These are phyloP conservation scores for Limonium bicolor DNA, from an alignment of 148 eudicot species.

Conservation along the genomic window DNA sequence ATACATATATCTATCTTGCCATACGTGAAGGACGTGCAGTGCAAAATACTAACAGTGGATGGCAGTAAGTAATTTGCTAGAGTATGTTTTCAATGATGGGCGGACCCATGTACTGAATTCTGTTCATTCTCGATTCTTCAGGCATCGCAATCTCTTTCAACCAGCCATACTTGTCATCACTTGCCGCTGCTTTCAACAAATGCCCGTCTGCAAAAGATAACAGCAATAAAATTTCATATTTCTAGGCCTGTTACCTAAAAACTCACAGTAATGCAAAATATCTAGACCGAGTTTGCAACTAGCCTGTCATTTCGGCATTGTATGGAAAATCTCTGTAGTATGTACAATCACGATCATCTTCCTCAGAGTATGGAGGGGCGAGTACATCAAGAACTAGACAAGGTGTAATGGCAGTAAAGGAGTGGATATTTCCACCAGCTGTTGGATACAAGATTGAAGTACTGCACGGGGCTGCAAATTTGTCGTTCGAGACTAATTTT, in stretches of 20 bases:
- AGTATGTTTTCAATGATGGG: slow-evolving; percentile 20
- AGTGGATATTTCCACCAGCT: slow-evolving; percentile 82
- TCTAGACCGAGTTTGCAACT: too few relatives aligned
- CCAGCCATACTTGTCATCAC: slow-evolving; percentile 33
- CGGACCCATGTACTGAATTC: slow-evolving; percentile 54
- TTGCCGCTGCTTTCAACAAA: too few relatives aligned
- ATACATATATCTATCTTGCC: too few relatives aligned
- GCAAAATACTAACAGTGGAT: too few relatives aligned
- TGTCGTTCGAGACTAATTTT: slow-evolving; percentile 24
- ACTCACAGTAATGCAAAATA: too few relatives aligned
- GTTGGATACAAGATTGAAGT: slow-evolving; percentile 73
- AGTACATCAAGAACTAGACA: slow-evolving; percentile 77
- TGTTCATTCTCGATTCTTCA: slow-evolving; percentile 43
- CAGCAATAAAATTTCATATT: too few relatives aligned
- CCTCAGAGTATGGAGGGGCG: slow-evolving; percentile 80
- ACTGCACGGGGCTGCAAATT: slow-evolving; percentile 52
- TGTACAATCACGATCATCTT: slow-evolving; percentile 67
- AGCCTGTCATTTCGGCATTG: too few relatives aligned
- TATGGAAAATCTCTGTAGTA: slow-evolving; percentile 39
- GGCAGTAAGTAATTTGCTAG: too few relatives aligned
- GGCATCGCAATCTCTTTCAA: slow-evolving; percentile 66
- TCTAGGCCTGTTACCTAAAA: too few relatives aligned
- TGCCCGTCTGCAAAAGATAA: too few relatives aligned
- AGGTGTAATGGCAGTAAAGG: slow-evolving; percentile 65
- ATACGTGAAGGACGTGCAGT: too few relatives aligned